Evolutionary conservation across 306 rosid species (phyloP).

Genomic region (Amphicarpaea edgeworthii): DNA sequence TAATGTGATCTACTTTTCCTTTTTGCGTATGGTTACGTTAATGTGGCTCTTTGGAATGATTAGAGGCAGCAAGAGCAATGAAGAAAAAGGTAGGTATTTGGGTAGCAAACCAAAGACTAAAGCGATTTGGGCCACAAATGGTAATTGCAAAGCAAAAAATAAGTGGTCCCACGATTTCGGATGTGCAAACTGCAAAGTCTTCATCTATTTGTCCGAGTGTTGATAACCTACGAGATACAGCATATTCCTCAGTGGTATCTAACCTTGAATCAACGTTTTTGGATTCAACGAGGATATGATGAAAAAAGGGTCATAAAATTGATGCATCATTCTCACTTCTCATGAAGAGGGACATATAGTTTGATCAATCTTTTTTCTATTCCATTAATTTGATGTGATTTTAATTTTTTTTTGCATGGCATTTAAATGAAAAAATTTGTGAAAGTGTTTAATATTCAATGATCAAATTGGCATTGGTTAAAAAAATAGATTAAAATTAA

Average conservation of each 20-base stretch:
- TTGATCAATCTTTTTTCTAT: background rate
- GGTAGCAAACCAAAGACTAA: slow-evolving; percentile 45
- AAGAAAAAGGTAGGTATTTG: slow-evolving; percentile 48
- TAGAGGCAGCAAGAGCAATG: slow-evolving; percentile 50
- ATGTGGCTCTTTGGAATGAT: slow-evolving; percentile 71
- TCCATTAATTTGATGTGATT: slow-evolving; percentile 21
- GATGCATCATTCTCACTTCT: slow-evolving; percentile 23
- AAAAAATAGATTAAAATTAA: background rate
- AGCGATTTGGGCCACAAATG: slow-evolving; percentile 52
- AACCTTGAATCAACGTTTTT: slow-evolving; percentile 44
- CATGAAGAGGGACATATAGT: slow-evolving; percentile 4
- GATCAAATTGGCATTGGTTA: background rate
- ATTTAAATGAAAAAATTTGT: background rate
- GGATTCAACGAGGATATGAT: slow-evolving; percentile 65
- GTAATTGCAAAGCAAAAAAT: slow-evolving; percentile 51
- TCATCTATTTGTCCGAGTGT: slow-evolving; percentile 39
- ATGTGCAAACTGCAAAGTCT: slow-evolving; percentile 45
- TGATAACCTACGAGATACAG: slow-evolving; percentile 56
- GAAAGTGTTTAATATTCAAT: background rate
- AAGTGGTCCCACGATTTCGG: slow-evolving; percentile 55
- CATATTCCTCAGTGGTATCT: slow-evolving; percentile 57
- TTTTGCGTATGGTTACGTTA: slow-evolving; percentile 51
- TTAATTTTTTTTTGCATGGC: background rate
- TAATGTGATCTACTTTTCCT: slow-evolving; percentile 53
- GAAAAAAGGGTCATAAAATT: slow-evolving; percentile 38